phyloP scores from a whole-genome alignment of 192 early-diverging fungal genomes.

The Jimgerdemannia flammicorona region DNA sequence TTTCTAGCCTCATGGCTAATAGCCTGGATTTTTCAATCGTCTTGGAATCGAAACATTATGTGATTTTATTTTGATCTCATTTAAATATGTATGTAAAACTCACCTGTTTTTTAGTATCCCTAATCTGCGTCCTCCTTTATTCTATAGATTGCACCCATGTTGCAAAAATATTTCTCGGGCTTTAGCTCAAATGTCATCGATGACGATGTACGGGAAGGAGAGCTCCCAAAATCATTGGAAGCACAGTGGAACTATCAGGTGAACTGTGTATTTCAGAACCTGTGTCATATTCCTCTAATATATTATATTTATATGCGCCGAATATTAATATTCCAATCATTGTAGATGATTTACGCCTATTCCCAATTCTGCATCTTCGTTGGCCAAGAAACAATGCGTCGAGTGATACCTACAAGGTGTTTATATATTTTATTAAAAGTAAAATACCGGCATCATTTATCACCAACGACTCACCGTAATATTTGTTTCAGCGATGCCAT shows the following conservation, averaged over 20 bases:
- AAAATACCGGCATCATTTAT: background rate
- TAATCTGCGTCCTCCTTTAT: background rate
- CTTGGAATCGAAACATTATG: background rate
- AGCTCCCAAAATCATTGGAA: constrained; percentile 33
- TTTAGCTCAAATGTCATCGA: constrained; percentile 35
- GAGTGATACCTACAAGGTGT: constrained; percentile 49
- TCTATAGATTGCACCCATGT: constrained; percentile 45
- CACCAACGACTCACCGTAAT: background rate
- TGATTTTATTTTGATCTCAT: background rate
- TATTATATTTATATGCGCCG: too few relatives aligned
- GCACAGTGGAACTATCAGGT: constrained; percentile 48
- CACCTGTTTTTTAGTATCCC: background rate
- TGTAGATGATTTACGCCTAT: constrained; percentile 57
- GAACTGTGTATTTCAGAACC: background rate
- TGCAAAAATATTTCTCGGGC: constrained; percentile 57
- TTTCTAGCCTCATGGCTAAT: background rate
- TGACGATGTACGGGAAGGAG: constrained; percentile 8
- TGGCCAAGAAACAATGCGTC: constrained; percentile 46
- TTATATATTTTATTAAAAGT: background rate
- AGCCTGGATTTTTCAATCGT: background rate
- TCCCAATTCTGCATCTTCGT: constrained; percentile 49
- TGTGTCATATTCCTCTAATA: background rate
- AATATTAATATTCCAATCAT: too few relatives aligned
- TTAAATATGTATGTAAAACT: background rate
- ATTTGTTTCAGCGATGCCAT: constrained; percentile 38